Evolutionary conservation across 2,329 filamentous ascomycete species (phyloP).

Genomic region (Hypoxylon sp.): DNA sequence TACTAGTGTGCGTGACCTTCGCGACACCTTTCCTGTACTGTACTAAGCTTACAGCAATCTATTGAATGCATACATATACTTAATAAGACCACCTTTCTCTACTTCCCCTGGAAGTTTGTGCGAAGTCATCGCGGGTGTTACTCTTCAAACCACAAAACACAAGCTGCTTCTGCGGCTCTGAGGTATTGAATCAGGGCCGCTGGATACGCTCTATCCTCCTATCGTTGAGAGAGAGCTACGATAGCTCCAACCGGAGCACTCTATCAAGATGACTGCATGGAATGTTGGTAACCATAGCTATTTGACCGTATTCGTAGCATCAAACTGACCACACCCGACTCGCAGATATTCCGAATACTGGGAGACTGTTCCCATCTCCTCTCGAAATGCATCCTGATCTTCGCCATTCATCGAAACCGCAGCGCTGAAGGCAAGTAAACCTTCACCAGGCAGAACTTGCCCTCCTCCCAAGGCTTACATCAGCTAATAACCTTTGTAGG

Average conservation of each 20-base stretch:
- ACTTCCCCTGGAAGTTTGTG: constrained; percentile 1
- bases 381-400: constrained; percentile 92
- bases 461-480: not conserved
- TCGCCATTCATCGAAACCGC: constrained; percentile 88
- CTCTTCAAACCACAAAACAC: constrained; percentile 9
- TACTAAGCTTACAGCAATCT: constrained; percentile 34
- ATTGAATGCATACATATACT: constrained; percentile 27
- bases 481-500: constrained; percentile 64
- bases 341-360: constrained; percentile 78
- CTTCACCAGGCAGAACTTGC: not conserved
- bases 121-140: constrained; percentile 10
- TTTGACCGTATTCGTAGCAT: not conserved
- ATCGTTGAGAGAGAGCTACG: constrained; percentile 23
- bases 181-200: constrained; percentile 41
- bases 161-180: constrained; percentile 44
- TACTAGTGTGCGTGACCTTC: constrained; percentile 29
- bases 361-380: constrained; percentile 87
- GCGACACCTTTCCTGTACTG: constrained; percentile 31
- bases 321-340: constrained; percentile 14
- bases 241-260: constrained; percentile 31
- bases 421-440: constrained; percentile 80
- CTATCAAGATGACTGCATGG: constrained; percentile 51
- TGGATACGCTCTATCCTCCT: constrained; percentile 23
- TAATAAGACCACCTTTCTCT: constrained; percentile 25
- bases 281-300: constrained; percentile 49